phyloP scores from a whole-genome alignment of 108 stramenopile species.

The Conticribra guillardii region DNA sequence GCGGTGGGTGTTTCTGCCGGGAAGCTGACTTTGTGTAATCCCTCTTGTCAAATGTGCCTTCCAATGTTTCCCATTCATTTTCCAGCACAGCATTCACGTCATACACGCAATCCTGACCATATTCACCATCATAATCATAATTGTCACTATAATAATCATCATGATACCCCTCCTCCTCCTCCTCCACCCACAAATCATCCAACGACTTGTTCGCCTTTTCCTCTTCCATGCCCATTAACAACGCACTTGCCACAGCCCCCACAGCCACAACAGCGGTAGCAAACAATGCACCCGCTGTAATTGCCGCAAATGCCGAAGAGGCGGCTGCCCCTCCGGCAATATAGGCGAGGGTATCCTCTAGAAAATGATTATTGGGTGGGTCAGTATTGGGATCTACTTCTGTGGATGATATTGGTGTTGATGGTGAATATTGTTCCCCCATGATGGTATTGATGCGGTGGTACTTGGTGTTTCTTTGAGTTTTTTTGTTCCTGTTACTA shows the following conservation, averaged over 20 bases:
- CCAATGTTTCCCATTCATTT: background rate
- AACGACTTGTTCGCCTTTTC: background rate
- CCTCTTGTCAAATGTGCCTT: background rate
- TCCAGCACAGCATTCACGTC: background rate
- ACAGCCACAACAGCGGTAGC: conserved; percentile 31
- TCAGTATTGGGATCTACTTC: background rate
- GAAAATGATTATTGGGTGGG: conserved; percentile 3
- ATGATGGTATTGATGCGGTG: too few relatives aligned
- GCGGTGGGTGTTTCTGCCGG: background rate
- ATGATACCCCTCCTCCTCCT: too few relatives aligned
- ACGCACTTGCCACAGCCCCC: conserved; percentile 15
- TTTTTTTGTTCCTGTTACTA: too few relatives aligned
- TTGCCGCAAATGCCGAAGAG: conserved; percentile 23
- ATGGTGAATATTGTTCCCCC: background rate
- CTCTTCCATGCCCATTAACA: conserved; percentile 1
- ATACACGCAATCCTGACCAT: background rate
- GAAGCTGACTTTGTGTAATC: too few relatives aligned
- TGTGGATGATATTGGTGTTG: background rate
- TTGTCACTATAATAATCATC: background rate
- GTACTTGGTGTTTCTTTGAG: too few relatives aligned
- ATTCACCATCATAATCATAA: too few relatives aligned
- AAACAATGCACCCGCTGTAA: conserved; percentile 24
- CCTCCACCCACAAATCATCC: too few relatives aligned
- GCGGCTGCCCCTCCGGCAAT: conserved; percentile 37
- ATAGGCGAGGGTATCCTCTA: conserved; percentile 29